Percentiles rank a stretch among this genome's conserved stretches.
phyloP scores from a whole-genome alignment of 768 basidiomycete genomes.

The Boletellus ananas region DNA sequence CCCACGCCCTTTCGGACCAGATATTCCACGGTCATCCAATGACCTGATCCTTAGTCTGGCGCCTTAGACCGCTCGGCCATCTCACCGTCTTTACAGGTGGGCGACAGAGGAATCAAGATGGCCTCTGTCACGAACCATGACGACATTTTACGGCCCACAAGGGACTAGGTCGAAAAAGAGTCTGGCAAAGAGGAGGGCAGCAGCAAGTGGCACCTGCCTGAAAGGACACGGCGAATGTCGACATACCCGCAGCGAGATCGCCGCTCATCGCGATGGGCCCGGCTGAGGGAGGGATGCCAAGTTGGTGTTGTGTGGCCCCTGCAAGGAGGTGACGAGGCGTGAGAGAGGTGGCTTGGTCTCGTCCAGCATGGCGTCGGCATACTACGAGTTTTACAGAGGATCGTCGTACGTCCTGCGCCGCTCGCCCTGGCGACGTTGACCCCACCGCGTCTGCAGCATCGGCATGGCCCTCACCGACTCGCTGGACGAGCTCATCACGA shows the following conservation, averaged over 20 bases:
- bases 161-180: too few species aligned
- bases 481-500: slow-evolving; percentile 96
- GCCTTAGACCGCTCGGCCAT: slow-evolving; percentile 64
- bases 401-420: slow-evolving; percentile 79
- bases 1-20: slow-evolving; percentile 41
- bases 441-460: slow-evolving; percentile 78
- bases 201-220: too few species aligned
- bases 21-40: slow-evolving; percentile 26
- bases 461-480: slow-evolving; percentile 98
- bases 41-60: slow-evolving; percentile 52
- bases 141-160: too few species aligned
- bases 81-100: slow-evolving; percentile 27
- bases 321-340: neutral
- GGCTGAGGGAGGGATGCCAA: too few species aligned
- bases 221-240: too few species aligned
- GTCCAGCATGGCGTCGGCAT: slow-evolving; percentile 67
- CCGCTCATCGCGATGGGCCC: too few species aligned
- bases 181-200: too few species aligned
- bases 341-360: neutral
- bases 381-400: slow-evolving; percentile 91
- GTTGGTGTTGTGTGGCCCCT: too few species aligned
- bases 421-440: too few species aligned
- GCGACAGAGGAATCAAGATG: too few species aligned
- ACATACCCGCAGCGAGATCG: too few species aligned
- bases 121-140: too few species aligned